Evolutionary conservation across 768 basidiomycete genomes (phyloP).

Genomic region (Russula ochroleuca): DNA sequence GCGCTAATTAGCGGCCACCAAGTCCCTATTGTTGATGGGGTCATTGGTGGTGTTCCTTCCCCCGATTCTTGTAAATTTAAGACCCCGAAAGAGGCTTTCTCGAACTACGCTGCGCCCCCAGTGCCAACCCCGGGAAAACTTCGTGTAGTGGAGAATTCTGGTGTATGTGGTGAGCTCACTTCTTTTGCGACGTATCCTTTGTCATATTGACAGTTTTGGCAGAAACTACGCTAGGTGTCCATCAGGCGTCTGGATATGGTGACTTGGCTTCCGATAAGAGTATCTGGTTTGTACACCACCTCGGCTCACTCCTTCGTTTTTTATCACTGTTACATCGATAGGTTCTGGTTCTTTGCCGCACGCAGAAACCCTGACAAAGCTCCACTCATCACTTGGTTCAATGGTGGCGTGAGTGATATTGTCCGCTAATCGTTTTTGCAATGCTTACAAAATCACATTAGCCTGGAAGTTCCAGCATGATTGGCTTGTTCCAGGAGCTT

Average conservation of each 20-base stretch:
- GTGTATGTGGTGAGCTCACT: conserved; percentile 47
- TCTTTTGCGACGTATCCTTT: background rate
- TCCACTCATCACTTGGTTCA: conserved; percentile 64
- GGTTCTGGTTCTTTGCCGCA: conserved; percentile 69
- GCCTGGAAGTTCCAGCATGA: conserved; percentile 45
- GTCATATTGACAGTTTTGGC: background rate
- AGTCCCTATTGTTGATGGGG: conserved; percentile 47
- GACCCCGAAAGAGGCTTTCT: background rate
- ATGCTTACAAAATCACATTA: conserved; percentile 13
- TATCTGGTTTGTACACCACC: conserved; percentile 42
- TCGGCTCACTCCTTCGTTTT: background rate
- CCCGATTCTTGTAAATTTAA: background rate
- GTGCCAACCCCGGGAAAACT: conserved; percentile 43
- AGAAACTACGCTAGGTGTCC: conserved; percentile 60
- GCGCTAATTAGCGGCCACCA: conserved; percentile 36
- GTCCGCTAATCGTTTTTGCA: background rate
- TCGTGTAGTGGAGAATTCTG: conserved; percentile 56
- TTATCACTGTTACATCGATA: conserved; percentile 27
- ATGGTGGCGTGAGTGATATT: conserved; percentile 42
- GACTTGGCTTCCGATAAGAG: conserved; percentile 53
- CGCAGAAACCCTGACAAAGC: conserved; percentile 56
- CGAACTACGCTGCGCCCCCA: conserved; percentile 17
- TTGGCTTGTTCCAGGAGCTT: conserved; percentile 87
- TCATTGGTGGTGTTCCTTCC: conserved; percentile 43
- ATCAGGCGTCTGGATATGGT: conserved; percentile 60